These are phyloP conservation scores for Melampsora larici-populina DNA, from an alignment of 1,284 basidiomycete genomes.

Conservation along the genomic window DNA sequence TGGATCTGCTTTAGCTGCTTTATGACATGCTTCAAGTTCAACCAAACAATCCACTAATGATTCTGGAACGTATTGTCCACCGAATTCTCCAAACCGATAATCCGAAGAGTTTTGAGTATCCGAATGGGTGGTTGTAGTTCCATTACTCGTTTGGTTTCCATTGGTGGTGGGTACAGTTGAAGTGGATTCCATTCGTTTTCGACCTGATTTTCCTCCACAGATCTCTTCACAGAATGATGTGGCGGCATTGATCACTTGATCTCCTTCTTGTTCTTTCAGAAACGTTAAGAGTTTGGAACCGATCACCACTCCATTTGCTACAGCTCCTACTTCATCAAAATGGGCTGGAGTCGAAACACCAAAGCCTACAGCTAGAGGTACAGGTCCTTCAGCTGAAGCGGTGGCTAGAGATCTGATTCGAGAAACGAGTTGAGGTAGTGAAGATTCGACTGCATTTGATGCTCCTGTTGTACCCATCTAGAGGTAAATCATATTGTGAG, in stretches of 20 bases:
- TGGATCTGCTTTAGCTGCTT: conserved; percentile 78
- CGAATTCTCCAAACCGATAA: conserved; percentile 86
- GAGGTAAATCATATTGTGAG: background rate
- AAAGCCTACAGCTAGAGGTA: conserved; percentile 92
- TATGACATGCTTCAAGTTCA: conserved; percentile 88
- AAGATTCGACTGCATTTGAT: conserved; percentile 1
- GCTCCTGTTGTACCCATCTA: conserved; percentile 38
- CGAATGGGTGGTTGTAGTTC: background rate
- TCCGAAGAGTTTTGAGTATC: conserved; percentile 55
- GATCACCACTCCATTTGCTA: conserved; percentile 88
- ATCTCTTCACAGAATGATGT: conserved; percentile 31
- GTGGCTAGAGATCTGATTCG: conserved; percentile 12
- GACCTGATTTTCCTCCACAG: conserved; percentile 10
- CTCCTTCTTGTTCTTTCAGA: conserved; percentile 64
- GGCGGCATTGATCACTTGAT: conserved; percentile 43
- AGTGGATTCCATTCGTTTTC: background rate
- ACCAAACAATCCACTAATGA: conserved; percentile 82
- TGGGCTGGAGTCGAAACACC: conserved; percentile 90
- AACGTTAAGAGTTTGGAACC: conserved; percentile 79
- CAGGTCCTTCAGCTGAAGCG: conserved; percentile 57
- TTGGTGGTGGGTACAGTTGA: background rate
- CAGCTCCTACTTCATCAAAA: conserved; percentile 73
- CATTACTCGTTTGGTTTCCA: background rate
- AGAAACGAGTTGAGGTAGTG: conserved; percentile 16
- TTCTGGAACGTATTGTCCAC: conserved; percentile 96